Percentiles rank a stretch among this genome's conserved stretches.
Evolutionary conservation across 345 rosid species (phyloP).

Genomic region (Citrus medica): DNA sequence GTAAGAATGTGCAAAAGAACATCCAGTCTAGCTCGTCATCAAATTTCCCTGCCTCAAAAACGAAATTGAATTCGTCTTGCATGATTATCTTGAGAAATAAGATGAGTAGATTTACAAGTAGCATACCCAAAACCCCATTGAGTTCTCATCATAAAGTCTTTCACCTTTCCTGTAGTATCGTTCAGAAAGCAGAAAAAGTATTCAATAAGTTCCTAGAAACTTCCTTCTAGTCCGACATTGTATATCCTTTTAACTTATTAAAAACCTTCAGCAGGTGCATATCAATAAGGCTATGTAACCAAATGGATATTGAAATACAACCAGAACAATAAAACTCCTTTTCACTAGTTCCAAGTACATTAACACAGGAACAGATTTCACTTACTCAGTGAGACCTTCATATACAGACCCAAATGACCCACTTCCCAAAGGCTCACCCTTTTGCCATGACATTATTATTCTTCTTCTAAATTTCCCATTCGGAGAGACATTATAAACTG

Average conservation of each 20-base stretch:
- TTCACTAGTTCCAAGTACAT: too few species aligned
- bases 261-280: not conserved
- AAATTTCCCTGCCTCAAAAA: not conserved
- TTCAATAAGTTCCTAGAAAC: not conserved
- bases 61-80: too few species aligned
- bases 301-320: constrained; percentile 24
- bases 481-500: constrained; percentile 55
- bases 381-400: constrained; percentile 79
- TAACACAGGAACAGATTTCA: not conserved
- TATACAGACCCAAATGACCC: constrained; percentile 84
- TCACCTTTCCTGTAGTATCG: not conserved
- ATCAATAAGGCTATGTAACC: not conserved
- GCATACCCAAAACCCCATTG: not conserved
- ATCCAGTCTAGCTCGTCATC: too few species aligned
- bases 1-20: not conserved
- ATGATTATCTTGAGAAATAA: too few species aligned
- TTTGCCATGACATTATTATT: constrained; percentile 23
- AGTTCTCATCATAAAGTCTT: not conserved
- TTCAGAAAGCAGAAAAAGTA: not conserved
- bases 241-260: not conserved
- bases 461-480: constrained; percentile 41
- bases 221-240: not conserved
- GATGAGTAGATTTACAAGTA: too few species aligned
- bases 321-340: not conserved
- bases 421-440: constrained; percentile 43